Evolutionary conservation across 1,284 basidiomycete species (phyloP).

Genomic region (Moesziomyces sp.): DNA sequence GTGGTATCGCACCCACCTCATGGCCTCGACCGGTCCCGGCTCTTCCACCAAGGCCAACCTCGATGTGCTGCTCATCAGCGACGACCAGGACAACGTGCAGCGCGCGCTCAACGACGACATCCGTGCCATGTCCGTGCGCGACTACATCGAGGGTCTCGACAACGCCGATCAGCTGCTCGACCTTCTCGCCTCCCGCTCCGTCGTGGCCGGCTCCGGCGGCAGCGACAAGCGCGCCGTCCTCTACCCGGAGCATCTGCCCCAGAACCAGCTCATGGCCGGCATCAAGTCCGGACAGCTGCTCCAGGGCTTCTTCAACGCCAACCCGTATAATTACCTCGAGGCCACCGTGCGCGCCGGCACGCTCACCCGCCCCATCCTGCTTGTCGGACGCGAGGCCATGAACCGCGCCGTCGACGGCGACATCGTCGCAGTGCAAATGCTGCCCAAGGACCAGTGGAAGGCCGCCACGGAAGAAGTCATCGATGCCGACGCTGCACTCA

Average conservation of each 20-base stretch:
- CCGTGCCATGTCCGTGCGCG: slow-evolving; percentile 58
- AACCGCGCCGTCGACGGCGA: slow-evolving; percentile 96
- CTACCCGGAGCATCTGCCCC: slow-evolving; percentile 79
- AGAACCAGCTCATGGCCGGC: slow-evolving; percentile 80
- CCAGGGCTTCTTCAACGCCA: slow-evolving; percentile 95
- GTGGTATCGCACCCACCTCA: slow-evolving; percentile 61
- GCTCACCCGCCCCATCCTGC: slow-evolving; percentile 81
- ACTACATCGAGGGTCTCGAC: slow-evolving; percentile 62
- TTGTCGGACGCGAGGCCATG: slow-evolving; percentile 91
- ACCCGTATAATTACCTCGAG: slow-evolving; percentile 92
- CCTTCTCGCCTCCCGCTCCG: slow-evolving; percentile 57
- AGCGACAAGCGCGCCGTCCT: slow-evolving; percentile 49
- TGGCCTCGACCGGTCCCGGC: slow-evolving; percentile 34
- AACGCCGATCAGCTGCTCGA: slow-evolving; percentile 60
- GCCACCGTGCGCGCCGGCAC: slow-evolving; percentile 82
- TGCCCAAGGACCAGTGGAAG: slow-evolving; percentile 90
- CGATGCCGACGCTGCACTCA: slow-evolving; percentile 80
- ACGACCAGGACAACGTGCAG: slow-evolving; percentile 86
- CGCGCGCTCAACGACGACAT: slow-evolving; percentile 69
- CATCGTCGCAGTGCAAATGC: slow-evolving; percentile 88
- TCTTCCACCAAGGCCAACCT: slow-evolving; percentile 44
- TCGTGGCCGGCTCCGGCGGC: slow-evolving; percentile 31
- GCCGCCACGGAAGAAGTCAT: slow-evolving; percentile 91
- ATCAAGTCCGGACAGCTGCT: slow-evolving; percentile 85
- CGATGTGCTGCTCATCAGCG: slow-evolving; percentile 70